Percentiles rank a stretch among this genome's conserved stretches.
Conservation (phyloP, 805 yeast species). For the Lipomyces orientalis region DNA sequence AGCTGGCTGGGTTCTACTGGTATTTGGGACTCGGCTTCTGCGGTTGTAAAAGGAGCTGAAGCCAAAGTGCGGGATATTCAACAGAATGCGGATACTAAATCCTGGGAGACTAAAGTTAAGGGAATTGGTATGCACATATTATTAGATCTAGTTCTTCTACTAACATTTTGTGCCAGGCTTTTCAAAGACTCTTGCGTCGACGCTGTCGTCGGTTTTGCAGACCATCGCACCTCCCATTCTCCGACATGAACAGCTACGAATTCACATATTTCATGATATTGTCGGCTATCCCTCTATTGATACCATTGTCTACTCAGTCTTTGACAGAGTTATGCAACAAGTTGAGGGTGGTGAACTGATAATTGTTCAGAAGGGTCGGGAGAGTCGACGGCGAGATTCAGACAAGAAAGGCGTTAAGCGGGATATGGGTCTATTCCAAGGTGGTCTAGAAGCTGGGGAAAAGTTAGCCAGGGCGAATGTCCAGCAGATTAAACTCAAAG, state of each 20-base stretch:
- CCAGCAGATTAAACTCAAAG: slow-evolving; percentile 50
- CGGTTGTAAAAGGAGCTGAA: slow-evolving; percentile 52
- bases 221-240: slow-evolving; percentile 54
- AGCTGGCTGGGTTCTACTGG: slow-evolving; percentile 44
- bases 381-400: slow-evolving; percentile 47
- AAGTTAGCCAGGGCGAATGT: slow-evolving; percentile 87
- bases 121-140: slow-evolving; percentile 29
- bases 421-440: slow-evolving; percentile 72
- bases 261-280: slow-evolving; percentile 54
- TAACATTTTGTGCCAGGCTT: slow-evolving; percentile 34
- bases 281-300: slow-evolving; percentile 56
- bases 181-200: slow-evolving; percentile 43
- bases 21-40: slow-evolving; percentile 49
- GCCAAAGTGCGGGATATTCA: slow-evolving; percentile 49
- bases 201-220: slow-evolving; percentile 48
- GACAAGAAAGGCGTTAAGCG: slow-evolving; percentile 46
- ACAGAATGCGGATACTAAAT: slow-evolving; percentile 40
- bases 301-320: slow-evolving; percentile 55
- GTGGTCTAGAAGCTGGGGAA: slow-evolving; percentile 81
- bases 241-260: slow-evolving; percentile 51
- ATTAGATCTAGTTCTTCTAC: slow-evolving; percentile 12
- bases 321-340: slow-evolving; percentile 62
- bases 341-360: slow-evolving; percentile 72
- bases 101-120: slow-evolving; percentile 40
- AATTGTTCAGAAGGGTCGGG: slow-evolving; percentile 55